Evolutionary conservation across 2,329 filamentous ascomycete genomes (phyloP), one percentile per base, ranked within the genome.

Genomic region (Trichoderma afroharzianum): DNA sequence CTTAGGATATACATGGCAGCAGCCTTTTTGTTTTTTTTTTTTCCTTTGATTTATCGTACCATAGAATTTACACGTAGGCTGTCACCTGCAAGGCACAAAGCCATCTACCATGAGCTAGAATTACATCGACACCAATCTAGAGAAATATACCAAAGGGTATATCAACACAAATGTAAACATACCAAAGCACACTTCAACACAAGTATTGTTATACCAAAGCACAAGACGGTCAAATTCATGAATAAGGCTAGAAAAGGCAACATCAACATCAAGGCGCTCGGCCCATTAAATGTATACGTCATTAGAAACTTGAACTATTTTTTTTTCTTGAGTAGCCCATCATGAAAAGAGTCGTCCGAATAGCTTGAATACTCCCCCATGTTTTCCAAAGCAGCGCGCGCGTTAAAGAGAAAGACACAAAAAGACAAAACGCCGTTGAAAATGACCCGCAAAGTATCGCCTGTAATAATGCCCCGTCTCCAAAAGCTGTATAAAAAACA

Each of bases 261-360:
- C 33, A 66, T 61, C 36, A 53, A 63, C 47, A 32, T 33, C 57
- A 59, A 59, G 71, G 71, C 71, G 24, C 39, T 39, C 53, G 36
- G 66, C 71, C 71, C 32, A 71, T 71, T 71, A 68, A 72, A 63
- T 67, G 61, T 63, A 61, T 73, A 69, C 30, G 55, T 70, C 72
- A 72, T 73, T 72, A 73, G 47, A 63, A 72, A 55, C 50, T 67
- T 28, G 36, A 71, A 57, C 47, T 70, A 72, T 63, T 63, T 69
- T 70, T n/a, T 61, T 70, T 68, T 67, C 26, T 33, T 47, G 32
- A 57, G 32, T 32, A 39, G 21, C 61, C 67, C 66, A 72, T 72
- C 68, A 68, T 71, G 18, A 71, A 72, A 68, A 66, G 32, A 66
- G 53, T 72, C 68, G 63, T 73, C 64, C 70, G 39, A 66, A 67